These are phyloP conservation scores for Cladorrhinum samala DNA, from an alignment of 495 filamentous ascomycete genomes.

Conservation along the genomic window DNA sequence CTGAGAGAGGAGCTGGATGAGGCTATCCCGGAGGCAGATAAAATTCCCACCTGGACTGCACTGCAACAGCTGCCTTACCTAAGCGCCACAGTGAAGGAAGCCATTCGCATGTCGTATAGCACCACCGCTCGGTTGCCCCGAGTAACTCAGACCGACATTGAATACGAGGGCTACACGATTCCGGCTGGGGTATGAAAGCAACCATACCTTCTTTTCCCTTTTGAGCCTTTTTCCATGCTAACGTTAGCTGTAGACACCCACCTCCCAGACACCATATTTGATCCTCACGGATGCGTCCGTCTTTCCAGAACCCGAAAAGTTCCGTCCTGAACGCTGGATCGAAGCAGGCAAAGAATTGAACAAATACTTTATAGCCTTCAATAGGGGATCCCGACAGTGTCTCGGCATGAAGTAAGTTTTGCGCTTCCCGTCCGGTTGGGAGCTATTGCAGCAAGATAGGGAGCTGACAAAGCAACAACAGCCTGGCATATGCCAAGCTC, in stretches of 20 bases:
- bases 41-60: constrained; percentile 29
- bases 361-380: constrained; percentile 44
- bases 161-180: constrained; percentile 19
- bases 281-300: constrained; percentile 36
- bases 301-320: constrained; percentile 43
- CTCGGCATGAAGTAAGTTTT: constrained; percentile 42
- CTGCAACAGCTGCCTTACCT: constrained; percentile 50
- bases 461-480: constrained; percentile 3
- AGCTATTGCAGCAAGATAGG: not conserved
- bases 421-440: not conserved
- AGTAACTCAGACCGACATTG: constrained; percentile 29
- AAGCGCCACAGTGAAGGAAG: constrained; percentile 42
- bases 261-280: constrained; percentile 21
- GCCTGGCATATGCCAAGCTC: constrained; percentile 21
- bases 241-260: constrained; percentile 13
- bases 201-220: not conserved
- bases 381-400: constrained; percentile 42
- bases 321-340: constrained; percentile 49
- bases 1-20: constrained; percentile 28
- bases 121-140: constrained; percentile 35
- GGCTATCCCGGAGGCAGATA: constrained; percentile 19
- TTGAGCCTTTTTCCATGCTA: not conserved
- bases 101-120: constrained; percentile 40
- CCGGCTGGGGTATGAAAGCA: constrained; percentile 21
- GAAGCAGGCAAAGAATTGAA: constrained; percentile 31